Evolutionary conservation across 352 stramenopile genomes (phyloP), one percentile per base, ranked within the genome.

Genomic region (Phytopythium boreale): DNA sequence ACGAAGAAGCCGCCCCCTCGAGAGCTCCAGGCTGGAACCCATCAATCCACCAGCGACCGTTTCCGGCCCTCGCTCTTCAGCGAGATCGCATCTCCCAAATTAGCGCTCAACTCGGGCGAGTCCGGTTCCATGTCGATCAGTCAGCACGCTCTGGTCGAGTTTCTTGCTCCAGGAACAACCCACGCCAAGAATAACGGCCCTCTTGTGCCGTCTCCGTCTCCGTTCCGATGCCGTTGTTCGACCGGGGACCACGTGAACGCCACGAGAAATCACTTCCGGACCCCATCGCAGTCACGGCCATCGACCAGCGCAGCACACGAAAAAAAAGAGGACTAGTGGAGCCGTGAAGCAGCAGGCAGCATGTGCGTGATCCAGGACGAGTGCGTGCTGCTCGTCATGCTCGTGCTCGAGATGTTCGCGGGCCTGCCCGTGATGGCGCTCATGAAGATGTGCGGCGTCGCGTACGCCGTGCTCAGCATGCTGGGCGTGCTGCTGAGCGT

Each of bases 361-460:
- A 81, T 84, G 76, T 84, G 76, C 46, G 70, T 76, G 41, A 63
- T 84, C 44, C 70, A 72, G 26, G 76, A 84, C 57, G 73, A 84
- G 47, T 84, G 71, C 64, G 72, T 79, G 68, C 68, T 81, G 31
- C 63, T 84, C 44, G 62, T 44, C 31, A 72, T 84, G 73, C 69
- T 84, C 29, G 44, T 71, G 34, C 51, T 79, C 19, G 72, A 84
- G 56, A 68, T 76, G 39, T 59, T 79, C 22, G 68, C 67, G 27
- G 75, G 75, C 0, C 64, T 84, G 24, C 75, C 75, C 11, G 64
- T 84, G 20, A 79, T 84, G 68, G 75, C 75, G 64, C 66, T 84
- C 36, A 84, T 79, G 75, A 74, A 76, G 66, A 51, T 81, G 17
- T 80, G 72, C 34, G 73, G 75, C 36, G 63, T 75, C n/a, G 43